phyloP scores from a whole-genome alignment of 192 early-diverging fungal species.

The Umbelopsis sp. region DNA sequence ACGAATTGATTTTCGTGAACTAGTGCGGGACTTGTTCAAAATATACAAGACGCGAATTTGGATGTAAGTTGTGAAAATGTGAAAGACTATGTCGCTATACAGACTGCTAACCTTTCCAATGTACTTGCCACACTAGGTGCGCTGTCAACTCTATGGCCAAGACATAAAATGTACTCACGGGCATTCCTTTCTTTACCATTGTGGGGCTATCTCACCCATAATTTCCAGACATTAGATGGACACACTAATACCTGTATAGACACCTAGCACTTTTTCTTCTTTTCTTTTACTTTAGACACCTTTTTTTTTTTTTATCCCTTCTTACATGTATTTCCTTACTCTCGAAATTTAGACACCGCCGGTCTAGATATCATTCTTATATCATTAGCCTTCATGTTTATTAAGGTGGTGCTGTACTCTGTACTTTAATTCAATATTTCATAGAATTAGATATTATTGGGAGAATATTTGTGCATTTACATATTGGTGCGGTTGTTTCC shows the following conservation, averaged over 20 bases:
- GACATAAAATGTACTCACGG: not conserved
- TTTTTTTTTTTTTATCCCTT: not conserved
- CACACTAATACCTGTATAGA: slow-evolving; percentile 16
- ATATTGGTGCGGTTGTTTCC: not conserved
- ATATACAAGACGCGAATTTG: slow-evolving; percentile 98
- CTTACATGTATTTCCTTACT: not conserved
- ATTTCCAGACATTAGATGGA: slow-evolving; percentile 7
- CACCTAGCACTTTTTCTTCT: not conserved
- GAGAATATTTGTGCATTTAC: not conserved
- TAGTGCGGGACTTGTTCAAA: slow-evolving; percentile 95
- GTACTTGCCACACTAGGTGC: not conserved
- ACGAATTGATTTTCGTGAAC: slow-evolving; percentile 94
- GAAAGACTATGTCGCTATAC: not conserved
- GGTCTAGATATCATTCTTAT: not conserved
- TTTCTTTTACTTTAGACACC: not conserved
- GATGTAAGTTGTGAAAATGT: slow-evolving; percentile 70
- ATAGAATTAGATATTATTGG: slow-evolving; percentile 11
- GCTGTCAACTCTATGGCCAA: slow-evolving; percentile 14
- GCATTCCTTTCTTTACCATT: not conserved
- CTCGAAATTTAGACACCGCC: not conserved
- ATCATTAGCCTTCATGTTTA: not conserved
- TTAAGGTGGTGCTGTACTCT: not conserved
- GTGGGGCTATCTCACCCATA: not conserved
- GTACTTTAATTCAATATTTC: not conserved
- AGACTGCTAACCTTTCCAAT: not conserved